A percentile compares a stretch with the other conserved stretches of the same genome.
Evolutionary conservation across 2,329 filamentous ascomycete genomes (phyloP).

Genomic region (Penicillium sp.): DNA sequence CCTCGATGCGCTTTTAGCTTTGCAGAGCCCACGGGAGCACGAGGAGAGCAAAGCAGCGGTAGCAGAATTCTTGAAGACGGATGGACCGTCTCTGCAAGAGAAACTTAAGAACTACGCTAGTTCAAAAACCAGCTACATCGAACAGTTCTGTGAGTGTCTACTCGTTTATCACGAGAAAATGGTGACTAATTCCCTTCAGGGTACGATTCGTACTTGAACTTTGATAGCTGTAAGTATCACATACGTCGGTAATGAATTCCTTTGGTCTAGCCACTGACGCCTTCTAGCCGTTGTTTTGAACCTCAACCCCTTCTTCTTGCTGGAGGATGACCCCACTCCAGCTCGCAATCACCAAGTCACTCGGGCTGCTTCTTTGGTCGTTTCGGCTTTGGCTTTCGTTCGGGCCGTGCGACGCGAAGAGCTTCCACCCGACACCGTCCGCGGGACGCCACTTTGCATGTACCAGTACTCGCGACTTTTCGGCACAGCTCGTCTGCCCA

Average conservation of each 20-base stretch:
- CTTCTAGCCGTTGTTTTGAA: constrained; percentile 78
- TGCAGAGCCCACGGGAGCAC: constrained; percentile 79
- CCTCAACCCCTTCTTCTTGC: constrained; percentile 93
- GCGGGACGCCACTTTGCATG: constrained; percentile 88
- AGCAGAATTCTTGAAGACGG: constrained; percentile 74
- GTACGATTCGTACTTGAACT: constrained; percentile 99
- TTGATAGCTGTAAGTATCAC: constrained; percentile 68
- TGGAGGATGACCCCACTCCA: constrained; percentile 96
- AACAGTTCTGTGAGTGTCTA: constrained; percentile 83
- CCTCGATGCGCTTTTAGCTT: constrained; percentile 71
- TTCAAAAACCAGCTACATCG: constrained; percentile 92
- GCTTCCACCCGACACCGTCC: constrained; percentile 80
- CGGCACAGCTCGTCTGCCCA: constrained; percentile 90
- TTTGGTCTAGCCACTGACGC: constrained; percentile 9
- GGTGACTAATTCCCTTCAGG: constrained; percentile 52
- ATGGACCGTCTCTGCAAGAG: constrained; percentile 83
- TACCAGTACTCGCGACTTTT: constrained; percentile 96
- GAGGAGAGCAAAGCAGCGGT: constrained; percentile 77
- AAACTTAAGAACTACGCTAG: constrained; percentile 86
- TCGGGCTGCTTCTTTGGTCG: constrained; percentile 83
- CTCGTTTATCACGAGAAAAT: background rate
- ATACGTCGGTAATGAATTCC: background rate
- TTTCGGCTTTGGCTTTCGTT: constrained; percentile 88
- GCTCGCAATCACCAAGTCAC: constrained; percentile 96
- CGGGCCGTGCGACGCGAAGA: constrained; percentile 91